These are phyloP conservation scores for Litchi chinensis DNA, from an alignment of 345 rosid species.

Conservation along the genomic window DNA sequence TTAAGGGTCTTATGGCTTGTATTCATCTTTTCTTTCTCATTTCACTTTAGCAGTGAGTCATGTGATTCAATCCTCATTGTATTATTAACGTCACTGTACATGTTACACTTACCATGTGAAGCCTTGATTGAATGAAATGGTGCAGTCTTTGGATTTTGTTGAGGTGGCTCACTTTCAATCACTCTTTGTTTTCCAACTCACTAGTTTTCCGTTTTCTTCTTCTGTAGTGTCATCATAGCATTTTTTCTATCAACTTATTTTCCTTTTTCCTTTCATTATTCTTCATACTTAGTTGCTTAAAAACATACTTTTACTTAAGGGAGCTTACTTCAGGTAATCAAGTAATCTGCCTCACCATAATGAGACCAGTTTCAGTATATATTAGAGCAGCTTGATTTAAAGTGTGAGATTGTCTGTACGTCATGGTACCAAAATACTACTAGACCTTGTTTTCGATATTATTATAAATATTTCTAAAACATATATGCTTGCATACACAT, in stretches of 20 bases:
- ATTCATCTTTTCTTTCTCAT: background rate
- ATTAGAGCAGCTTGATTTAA: too few species aligned
- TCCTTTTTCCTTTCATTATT: background rate
- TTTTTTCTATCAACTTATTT: background rate
- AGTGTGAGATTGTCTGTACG: too few species aligned
- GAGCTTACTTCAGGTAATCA: too few species aligned
- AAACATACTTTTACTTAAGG: too few species aligned
- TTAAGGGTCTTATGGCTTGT: background rate
- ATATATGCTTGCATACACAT: background rate
- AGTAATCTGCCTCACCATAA: too few species aligned
- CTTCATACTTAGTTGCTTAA: background rate
- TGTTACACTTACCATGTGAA: background rate
- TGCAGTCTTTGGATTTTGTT: background rate
- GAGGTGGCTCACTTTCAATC: too few species aligned
- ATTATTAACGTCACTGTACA: background rate
- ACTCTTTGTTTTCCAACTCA: background rate
- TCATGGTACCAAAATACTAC: too few species aligned
- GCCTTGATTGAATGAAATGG: background rate
- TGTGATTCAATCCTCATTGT: background rate
- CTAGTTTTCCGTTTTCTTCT: background rate
- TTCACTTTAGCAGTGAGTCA: slow-evolving; percentile 1
- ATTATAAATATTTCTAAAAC: background rate
- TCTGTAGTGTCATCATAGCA: background rate
- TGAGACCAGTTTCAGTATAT: too few species aligned
- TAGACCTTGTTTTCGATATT: background rate